These are phyloP conservation scores for Papiliotrema flavescens DNA, from an alignment of 1,284 basidiomycete genomes.

Conservation along the genomic window DNA sequence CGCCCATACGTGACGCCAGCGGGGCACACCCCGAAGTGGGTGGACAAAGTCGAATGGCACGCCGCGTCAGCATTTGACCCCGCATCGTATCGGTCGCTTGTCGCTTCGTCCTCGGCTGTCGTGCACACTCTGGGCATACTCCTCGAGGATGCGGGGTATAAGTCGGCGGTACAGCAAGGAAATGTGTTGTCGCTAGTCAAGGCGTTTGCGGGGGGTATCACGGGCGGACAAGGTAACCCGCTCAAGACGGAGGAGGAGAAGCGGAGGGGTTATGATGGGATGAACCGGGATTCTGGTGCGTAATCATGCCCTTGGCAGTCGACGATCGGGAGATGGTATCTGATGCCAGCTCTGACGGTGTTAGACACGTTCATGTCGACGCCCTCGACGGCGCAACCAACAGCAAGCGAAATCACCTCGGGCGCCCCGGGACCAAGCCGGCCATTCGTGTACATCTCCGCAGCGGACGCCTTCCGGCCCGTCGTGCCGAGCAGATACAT, in stretches of 20 bases:
- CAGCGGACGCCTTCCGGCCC: conserved; percentile 87
- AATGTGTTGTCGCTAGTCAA: conserved; percentile 58
- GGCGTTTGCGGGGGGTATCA: conserved; percentile 45
- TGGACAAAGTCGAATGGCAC: conserved; percentile 70
- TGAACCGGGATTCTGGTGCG: conserved; percentile 89
- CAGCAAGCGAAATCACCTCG: conserved; percentile 2
- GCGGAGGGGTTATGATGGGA: conserved; percentile 62
- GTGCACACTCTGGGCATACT: conserved; percentile 95
- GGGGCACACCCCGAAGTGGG: conserved; percentile 86
- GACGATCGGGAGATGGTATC: neutral
- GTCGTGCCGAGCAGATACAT: conserved; percentile 81
- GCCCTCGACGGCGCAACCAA: conserved; percentile 3
- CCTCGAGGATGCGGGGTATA: conserved; percentile 78
- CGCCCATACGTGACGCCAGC: conserved; percentile 78
- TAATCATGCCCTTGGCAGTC: neutral
- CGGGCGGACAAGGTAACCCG: conserved; percentile 58
- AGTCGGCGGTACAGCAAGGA: conserved; percentile 61
- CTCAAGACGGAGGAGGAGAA: conserved; percentile 52
- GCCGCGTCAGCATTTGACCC: conserved; percentile 74
- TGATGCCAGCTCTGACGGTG: conserved; percentile 62
- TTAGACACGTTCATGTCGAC: conserved; percentile 64
- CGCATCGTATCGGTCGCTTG: conserved; percentile 64
- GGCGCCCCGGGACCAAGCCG: conserved; percentile 10
- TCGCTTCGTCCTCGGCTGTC: conserved; percentile 65
- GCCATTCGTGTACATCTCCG: conserved; percentile 90